These are phyloP conservation scores for Drosera spatulata DNA, from an alignment of 179 eudicot species.

Conservation along the genomic window DNA sequence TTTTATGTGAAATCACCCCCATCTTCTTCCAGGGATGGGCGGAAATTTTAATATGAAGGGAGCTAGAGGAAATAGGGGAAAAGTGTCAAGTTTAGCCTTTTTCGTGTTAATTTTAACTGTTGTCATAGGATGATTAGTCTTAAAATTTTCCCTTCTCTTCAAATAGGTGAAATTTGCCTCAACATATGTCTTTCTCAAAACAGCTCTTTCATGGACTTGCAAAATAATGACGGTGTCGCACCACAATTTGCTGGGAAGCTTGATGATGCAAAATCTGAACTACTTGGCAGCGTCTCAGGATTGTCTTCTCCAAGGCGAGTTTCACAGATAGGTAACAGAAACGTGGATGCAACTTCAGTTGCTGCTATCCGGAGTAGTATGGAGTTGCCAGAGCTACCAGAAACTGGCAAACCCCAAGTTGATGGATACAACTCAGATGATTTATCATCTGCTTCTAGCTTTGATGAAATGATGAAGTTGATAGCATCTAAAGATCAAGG, in stretches of 20 bases:
- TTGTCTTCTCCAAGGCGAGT: constrained; percentile 38
- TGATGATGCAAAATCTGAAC: constrained; percentile 22
- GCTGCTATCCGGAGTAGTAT: constrained; percentile 10
- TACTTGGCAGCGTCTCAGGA: constrained; percentile 23
- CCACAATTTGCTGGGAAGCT: constrained; percentile 11
- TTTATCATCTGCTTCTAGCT: constrained; percentile 26
- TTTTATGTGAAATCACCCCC: no score
- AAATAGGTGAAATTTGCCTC: constrained; percentile 77
- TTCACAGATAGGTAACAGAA: constrained; percentile 36
- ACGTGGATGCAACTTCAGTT: constrained; percentile 16
- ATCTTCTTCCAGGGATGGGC: no score
- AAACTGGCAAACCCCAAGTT: constrained; percentile 23
- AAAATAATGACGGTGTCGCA: constrained; percentile 9
- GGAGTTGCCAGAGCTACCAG: constrained; percentile 26
- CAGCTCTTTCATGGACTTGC: constrained; percentile 29
- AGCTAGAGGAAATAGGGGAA: no score
- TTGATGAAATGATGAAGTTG: constrained; percentile 53
- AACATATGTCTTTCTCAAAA: constrained; percentile 69
- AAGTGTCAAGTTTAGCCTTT: no score
- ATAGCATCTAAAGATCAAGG: constrained; percentile 39
- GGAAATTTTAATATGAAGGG: no score
- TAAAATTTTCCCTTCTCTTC: constrained; percentile 1
- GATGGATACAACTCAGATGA: constrained; percentile 28
- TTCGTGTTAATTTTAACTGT: not conserved
- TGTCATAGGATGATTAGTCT: not conserved